Base-by-base conservation (phyloP, 495 filamentous ascomycete species). In the Xylaria telfairii region DNA sequence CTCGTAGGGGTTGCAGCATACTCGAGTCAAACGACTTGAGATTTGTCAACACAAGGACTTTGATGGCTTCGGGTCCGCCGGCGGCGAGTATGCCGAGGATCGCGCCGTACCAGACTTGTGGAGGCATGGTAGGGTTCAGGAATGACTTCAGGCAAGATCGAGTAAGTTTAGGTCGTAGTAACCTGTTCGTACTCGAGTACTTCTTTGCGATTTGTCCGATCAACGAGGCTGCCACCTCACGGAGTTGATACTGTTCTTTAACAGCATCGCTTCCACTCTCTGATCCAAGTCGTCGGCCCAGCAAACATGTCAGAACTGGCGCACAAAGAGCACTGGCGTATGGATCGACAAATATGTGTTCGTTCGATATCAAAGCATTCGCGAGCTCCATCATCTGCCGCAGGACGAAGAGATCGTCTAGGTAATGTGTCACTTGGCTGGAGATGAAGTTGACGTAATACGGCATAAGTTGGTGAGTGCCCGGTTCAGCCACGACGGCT, bases 361-460 rank as follows among this genome's bases (percentile, higher is more conserved):
- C 82, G 76, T 99, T 99, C 65, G 91, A 89, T 56, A 97, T 90
- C 63, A 99, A 80, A 0, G 95, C 93, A 42, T 91, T 86, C 2
- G 91, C 90, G 71, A 98, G 89, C 72, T 93, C 90, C 91, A 99
- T 93, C 86, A 95, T 95, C 80, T 96, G 93, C 2, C 88, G 91
- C 13, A 98, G 83, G 17, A 93, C 86, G 78, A 97, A 98, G 4
- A 95, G 85, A 79, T 94, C 88, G 73, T 95, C 93, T 60, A 97
- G 86, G 67, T 87, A 90, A 78, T 98, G 96, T 0, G 96, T 98
- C 60, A 98, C 93, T 80, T 97, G 96, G 77, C 97, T 93, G 1
- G 93, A 88, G 72, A 97, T 92, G 81, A 97, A 98, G 75, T 96
- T 92, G 47, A 97, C 89, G 74, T 98, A 97, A 80, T 99, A 99